Base-by-base conservation (phyloP, 169 alveolate species). In the Ichthyophthirius multifiliis region DNA sequence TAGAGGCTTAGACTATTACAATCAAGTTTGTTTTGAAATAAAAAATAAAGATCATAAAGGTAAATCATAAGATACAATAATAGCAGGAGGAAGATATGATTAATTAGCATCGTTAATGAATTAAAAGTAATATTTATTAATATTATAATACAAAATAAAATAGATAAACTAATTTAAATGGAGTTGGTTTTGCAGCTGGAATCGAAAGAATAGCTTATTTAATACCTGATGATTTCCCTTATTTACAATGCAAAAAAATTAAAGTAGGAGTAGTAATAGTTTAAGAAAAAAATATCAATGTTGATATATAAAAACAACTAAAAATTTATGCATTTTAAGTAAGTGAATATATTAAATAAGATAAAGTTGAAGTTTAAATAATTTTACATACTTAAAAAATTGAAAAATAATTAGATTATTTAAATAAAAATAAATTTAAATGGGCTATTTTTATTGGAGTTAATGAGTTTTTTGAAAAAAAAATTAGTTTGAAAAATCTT, bases 51-150 rank as follows among this genome's bases (percentile, higher is more conserved):
- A 41, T 18, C 9, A 41, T 10, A 45, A 76, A 5, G 89, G 89
- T 15, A 65, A 65, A 41, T 75, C 82, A 15, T 74, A 84, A 43
- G 80, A 84, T 35, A 77, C 89, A 35, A 48, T 84, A n/a, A 73
- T 84, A 2, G 85, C 89, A 13, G 89, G 89, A 34, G 89, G 89
- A 0, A 43, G 89, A 43, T 84, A 84, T 32, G 89, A 84, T 45
- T 37, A 67, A n/a, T 44, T 84, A 18, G 74, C 89, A 3, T 32
- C 37, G 18, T 18, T 16, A 4, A 27, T 84, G 5, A 84, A 84
- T 2, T 41, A 47, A 30, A 47, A 35, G 23, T 30, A 76, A n/a
- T 18, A 1, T 15, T 48, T 48, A 27, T 55, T 13, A 18, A 55
- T 65, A 74, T 30, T 35, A 67, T 34, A 41, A 18, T 30, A 62